Percentiles rank a stretch among this genome's conserved stretches.
Conservation (phyloP, 805 yeast genomes). For the Saccharomycopsis capsularis region DNA sequence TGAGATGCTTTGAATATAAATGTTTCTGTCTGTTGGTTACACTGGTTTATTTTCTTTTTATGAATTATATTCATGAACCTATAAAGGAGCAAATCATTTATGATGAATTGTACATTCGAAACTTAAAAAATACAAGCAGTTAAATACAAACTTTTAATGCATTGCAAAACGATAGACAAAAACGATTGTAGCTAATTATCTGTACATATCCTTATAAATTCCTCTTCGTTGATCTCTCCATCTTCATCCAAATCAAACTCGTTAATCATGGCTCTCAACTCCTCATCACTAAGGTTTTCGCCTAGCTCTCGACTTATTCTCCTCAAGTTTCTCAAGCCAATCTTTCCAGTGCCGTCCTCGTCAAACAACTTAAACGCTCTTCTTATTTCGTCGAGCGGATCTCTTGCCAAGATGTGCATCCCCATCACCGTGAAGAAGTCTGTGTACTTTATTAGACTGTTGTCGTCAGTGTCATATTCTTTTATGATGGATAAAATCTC, state of each 20-base stretch:
- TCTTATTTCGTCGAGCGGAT: conserved; percentile 86
- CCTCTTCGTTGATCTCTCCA: conserved; percentile 89
- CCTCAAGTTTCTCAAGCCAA: conserved; percentile 72
- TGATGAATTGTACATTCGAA: too few species aligned
- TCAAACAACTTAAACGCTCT: conserved; percentile 88
- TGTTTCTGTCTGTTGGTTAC: too few species aligned
- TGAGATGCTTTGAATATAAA: too few species aligned
- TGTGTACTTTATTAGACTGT: conserved; percentile 67
- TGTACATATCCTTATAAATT: conserved; percentile 81
- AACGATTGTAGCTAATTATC: conserved; percentile 51
- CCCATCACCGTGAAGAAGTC: conserved; percentile 78
- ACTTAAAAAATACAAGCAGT: too few species aligned
- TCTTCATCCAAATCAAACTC: conserved; percentile 96
- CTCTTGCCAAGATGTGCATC: conserved; percentile 74
- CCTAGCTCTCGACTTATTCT: conserved; percentile 90
- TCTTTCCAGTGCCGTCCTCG: conserved; percentile 81
- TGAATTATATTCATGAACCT: too few species aligned
- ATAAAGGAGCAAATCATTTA: too few species aligned
- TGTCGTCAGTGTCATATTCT: conserved; percentile 73
- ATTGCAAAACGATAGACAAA: too few species aligned
- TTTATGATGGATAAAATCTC: conserved; percentile 71
- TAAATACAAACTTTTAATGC: too few species aligned
- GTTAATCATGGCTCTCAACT: conserved; percentile 92
- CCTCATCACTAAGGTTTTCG: conserved; percentile 87
- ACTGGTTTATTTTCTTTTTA: too few species aligned